These are phyloP conservation scores for Fusarium oligoseptatum DNA, from an alignment of 2,329 filamentous ascomycete genomes.

Conservation along the genomic window DNA sequence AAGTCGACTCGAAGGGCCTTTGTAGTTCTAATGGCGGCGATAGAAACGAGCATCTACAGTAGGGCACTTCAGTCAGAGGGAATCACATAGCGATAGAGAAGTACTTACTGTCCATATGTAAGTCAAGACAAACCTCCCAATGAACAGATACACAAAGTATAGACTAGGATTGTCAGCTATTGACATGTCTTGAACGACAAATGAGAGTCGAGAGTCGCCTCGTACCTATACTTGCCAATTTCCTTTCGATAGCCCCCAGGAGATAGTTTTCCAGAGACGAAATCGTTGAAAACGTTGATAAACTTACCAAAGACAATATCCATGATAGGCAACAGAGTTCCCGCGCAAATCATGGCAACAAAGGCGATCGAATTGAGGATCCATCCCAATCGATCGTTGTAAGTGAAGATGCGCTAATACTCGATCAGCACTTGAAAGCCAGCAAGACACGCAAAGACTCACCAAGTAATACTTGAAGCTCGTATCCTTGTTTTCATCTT, in stretches of 20 bases:
- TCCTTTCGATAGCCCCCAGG: conserved; percentile 62
- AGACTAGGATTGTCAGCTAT: conserved; percentile 52
- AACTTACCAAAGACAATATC: conserved; percentile 69
- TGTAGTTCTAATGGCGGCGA: conserved; percentile 54
- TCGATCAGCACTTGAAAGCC: background rate
- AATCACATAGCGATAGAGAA: background rate
- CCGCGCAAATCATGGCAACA: conserved; percentile 54
- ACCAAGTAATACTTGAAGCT: conserved; percentile 48
- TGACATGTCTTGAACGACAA: background rate
- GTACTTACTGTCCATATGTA: conserved; percentile 66
- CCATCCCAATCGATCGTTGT: conserved; percentile 56
- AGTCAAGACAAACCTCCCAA: conserved; percentile 65
- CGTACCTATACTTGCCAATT: conserved; percentile 61
- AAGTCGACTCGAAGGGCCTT: conserved; percentile 55
- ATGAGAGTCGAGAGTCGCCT: background rate
- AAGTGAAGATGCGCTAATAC: conserved; percentile 53
- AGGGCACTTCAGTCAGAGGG: background rate
- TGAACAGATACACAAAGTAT: conserved; percentile 71
- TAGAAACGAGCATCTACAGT: conserved; percentile 52
- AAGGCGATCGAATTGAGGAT: conserved; percentile 52
- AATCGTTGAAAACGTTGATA: conserved; percentile 69
- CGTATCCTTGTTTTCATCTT: conserved; percentile 29
- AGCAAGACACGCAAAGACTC: background rate
- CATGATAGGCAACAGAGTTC: conserved; percentile 65
- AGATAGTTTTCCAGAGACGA: conserved; percentile 60